Base-by-base conservation (phyloP, 371 early-diverging fungal genomes). In the Syncephalastrum contaminatum region DNA sequence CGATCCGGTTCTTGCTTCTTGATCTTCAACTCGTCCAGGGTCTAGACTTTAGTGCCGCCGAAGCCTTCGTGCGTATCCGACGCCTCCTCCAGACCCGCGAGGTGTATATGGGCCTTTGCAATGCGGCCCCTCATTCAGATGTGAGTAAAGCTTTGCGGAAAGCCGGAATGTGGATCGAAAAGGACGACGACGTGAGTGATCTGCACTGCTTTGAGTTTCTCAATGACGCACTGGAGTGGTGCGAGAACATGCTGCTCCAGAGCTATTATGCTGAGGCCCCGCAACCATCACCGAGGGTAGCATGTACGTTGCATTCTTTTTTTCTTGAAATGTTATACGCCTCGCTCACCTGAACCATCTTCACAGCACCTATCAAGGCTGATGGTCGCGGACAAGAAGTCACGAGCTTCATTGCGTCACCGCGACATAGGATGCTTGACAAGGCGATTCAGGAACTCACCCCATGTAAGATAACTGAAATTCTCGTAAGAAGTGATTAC, bases 41-140 rank as follows among this genome's bases (percentile, higher is more conserved):
- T 8, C 78, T 98, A n/a, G 98, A 98, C 67, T 96, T 95, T 59
- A 91, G 91, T 58, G 96, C 97, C 0, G 88, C 94, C 1, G 96
- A 97, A 63, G 93, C 92, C 0, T 96, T 98, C 70, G 85, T 88
- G n/a, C 84, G 95, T 5, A 83, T 96, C 44, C 86, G 91, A 20
- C 87, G 93, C 2, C 71, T 88, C 40, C 78, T 97, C 6, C 67
- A 67, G 15, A 75, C 81, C 0, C 80, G 84, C 42, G 77, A 87
- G 19, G 88, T 93, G 12, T 92, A 86, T 67, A 77, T 97, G 69
- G 92, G 95, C n/a, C 67, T 97, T 14, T 89, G 91, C 55, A 93
- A 92, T 24, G 80, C 92, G 1, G 78, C 69, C 40, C 70, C 65
- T 12, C 60, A 76, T 13, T 83, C 88, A 0, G 89, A 88, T 56